Conservation (phyloP, 2,329 filamentous ascomycete species). For the Blastomyces percursus region DNA sequence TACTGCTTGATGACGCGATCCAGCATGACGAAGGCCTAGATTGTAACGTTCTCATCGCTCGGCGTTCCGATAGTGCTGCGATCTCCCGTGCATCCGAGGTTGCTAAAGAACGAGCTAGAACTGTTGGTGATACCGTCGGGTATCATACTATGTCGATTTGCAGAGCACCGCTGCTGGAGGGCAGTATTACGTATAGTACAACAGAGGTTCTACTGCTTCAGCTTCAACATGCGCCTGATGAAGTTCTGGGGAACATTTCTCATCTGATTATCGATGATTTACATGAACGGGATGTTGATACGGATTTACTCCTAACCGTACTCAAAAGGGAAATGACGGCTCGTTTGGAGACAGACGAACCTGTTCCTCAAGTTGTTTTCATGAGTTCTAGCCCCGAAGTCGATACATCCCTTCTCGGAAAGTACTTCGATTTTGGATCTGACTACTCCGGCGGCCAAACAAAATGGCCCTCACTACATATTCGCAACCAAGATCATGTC, state of each 20-base stretch:
- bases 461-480: neutral
- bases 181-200: constrained; percentile 42
- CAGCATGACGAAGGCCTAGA: constrained; percentile 26
- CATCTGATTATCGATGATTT: constrained; percentile 45
- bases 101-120: constrained; percentile 36
- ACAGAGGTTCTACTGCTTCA: constrained; percentile 39
- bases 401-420: constrained; percentile 36
- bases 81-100: constrained; percentile 38
- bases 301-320: constrained; percentile 39
- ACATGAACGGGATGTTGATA: constrained; percentile 37
- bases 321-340: constrained; percentile 34
- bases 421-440: constrained; percentile 30
- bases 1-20: constrained; percentile 42
- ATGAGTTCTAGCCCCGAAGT: constrained; percentile 39
- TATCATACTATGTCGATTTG: constrained; percentile 38
- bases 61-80: constrained; percentile 40
- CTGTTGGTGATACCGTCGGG: constrained; percentile 34
- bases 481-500: neutral
- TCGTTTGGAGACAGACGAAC: constrained; percentile 23
- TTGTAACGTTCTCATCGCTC: constrained; percentile 43
- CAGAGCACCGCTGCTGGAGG: constrained; percentile 22
- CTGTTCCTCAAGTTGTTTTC: constrained; percentile 36
- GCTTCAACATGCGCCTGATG: constrained; percentile 32
- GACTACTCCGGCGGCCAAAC: neutral
- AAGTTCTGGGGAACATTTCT: constrained; percentile 32